Base-by-base conservation (phyloP, 2,329 filamentous ascomycete genomes). In the Diaporthe vaccinii region DNA sequence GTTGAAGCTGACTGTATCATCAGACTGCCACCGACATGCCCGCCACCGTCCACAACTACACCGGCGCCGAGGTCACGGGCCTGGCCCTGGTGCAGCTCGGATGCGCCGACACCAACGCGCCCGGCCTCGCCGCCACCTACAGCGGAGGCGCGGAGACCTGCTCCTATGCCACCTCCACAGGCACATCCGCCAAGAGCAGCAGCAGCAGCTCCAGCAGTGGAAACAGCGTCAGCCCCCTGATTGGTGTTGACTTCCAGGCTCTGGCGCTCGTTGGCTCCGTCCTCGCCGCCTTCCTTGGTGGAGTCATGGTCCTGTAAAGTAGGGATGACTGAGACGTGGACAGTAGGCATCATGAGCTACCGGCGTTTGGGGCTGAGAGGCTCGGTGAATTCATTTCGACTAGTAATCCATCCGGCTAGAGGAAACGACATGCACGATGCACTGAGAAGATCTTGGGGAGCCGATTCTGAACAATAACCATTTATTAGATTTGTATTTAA, bases 41-140 rank as follows among this genome's bases (percentile, higher is more conserved):
- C 46, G 75, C 75, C 25, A 76, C 75, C 2, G 75, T 76, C 31
- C 62, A 76, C 73, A 70, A 76, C 69, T 70, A 76, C 73, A 76
- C 75, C 22, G 75, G 75, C 41, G 75, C 75, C 7, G 72, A 62
- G 28, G 73, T 76, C 49, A 75, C 75, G 20, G 75, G 75, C 25
- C 57, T 76, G 46, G 44, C 61, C 70, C 75, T 76, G 12, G 58
- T 67, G n/a, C 73, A 75, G 31, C 70, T 70, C 62, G 71, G 58
- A 28, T 73, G 73, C 36, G 69, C 72, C 72, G 71, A 77, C 71
- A 67, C 28, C 58, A 78, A 74, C 59, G 70, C 72, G 46, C 76
- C 76, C 28, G 76, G 76, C n/a, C 72, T 77, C 20, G 75, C 65
- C 7, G 41, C 76, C 41, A 77, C 76, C 51, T 77, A 77, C 75